phyloP scores from a whole-genome alignment of 1,284 basidiomycete genomes.

The Cutaneotrichosporon sp. region DNA sequence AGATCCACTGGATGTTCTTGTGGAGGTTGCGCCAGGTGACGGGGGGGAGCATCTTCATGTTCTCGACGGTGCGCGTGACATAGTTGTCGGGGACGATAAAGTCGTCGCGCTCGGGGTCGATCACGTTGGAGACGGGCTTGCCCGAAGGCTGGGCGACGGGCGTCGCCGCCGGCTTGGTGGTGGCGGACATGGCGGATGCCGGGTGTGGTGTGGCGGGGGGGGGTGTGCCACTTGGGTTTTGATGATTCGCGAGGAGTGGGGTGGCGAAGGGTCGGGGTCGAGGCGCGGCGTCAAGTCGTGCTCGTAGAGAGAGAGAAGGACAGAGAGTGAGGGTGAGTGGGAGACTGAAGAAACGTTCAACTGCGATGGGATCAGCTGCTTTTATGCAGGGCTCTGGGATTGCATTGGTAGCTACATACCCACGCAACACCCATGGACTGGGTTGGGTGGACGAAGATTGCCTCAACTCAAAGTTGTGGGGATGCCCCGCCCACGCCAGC shows the following conservation, averaged over 20 bases:
- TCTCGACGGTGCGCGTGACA: constrained; percentile 78
- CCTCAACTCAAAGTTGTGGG: constrained; percentile 7
- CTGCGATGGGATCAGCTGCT: too few relatives aligned
- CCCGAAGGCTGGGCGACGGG: background rate
- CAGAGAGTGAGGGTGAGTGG: background rate
- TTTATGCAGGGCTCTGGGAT: too few relatives aligned
- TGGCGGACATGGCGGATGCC: background rate
- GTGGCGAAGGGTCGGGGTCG: background rate
- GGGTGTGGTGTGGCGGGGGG: background rate
- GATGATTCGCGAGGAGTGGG: background rate
- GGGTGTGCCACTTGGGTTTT: background rate
- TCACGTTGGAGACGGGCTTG: background rate
- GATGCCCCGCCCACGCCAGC: too few relatives aligned
- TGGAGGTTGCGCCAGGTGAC: constrained; percentile 68
- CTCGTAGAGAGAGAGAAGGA: background rate
- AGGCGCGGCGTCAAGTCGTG: constrained; percentile 11
- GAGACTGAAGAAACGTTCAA: too few relatives aligned
- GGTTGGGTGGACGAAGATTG: too few relatives aligned
- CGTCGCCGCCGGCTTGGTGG: background rate
- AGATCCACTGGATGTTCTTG: constrained; percentile 73
- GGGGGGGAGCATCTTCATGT: constrained; percentile 70
- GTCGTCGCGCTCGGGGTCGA: constrained; percentile 22
- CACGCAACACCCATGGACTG: constrained; percentile 2
- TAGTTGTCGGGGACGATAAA: constrained; percentile 81
- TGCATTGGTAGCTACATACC: too few relatives aligned